These are phyloP conservation scores for Talaromyces atroroseus DNA, from an alignment of 2,329 filamentous ascomycete species.

Conservation along the genomic window DNA sequence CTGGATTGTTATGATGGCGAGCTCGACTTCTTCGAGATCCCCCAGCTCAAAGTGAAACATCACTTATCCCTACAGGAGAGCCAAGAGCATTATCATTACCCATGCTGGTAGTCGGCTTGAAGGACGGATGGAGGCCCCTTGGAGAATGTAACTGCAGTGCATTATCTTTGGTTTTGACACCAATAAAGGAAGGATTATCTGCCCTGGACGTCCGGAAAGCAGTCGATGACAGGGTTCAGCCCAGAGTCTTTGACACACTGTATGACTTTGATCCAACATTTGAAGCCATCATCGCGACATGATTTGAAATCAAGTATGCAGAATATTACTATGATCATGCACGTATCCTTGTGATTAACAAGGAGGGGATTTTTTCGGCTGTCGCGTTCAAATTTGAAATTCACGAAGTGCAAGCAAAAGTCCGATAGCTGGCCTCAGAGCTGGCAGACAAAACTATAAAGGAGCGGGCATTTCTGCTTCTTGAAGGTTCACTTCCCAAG, in stretches of 20 bases:
- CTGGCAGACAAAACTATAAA: background rate
- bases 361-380: background rate
- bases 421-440: background rate
- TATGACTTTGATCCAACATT: background rate
- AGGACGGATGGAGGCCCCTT: background rate
- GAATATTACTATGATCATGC: background rate
- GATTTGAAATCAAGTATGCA: background rate
- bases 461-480: background rate
- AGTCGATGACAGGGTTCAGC: background rate
- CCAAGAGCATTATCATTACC: background rate
- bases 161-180: background rate
- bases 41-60: background rate
- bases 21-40: background rate
- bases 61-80: background rate
- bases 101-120: background rate
- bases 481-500: background rate
- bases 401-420: background rate
- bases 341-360: background rate
- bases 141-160: background rate
- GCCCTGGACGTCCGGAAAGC: background rate
- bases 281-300: background rate
- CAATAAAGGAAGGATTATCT: background rate
- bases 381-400: background rate
- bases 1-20: background rate
- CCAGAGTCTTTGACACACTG: background rate